Evolutionary conservation across 1,139 yeast species (phyloP).

Genomic region (Lipomyces yarrowii): DNA sequence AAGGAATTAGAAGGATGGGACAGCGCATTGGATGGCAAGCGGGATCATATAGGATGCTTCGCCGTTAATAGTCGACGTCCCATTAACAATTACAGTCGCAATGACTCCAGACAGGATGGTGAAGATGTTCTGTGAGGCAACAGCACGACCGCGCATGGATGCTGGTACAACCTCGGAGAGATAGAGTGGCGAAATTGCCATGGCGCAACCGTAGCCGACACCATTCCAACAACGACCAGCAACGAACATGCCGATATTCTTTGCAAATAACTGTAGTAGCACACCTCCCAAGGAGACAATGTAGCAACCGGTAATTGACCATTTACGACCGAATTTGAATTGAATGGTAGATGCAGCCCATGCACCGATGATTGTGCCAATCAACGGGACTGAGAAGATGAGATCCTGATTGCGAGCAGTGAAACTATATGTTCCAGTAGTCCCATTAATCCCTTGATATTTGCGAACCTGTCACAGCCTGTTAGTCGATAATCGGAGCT

Average conservation of each 20-base stretch:
- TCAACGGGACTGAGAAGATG: constrained; percentile 10
- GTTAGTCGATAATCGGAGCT: background rate
- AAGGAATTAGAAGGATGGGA: constrained; percentile 55
- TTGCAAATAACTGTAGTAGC: constrained; percentile 47
- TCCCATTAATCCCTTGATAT: constrained; percentile 7
- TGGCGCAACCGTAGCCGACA: constrained; percentile 48
- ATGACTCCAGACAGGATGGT: constrained; percentile 47
- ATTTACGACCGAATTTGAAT: constrained; percentile 44
- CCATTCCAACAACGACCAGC: constrained; percentile 47
- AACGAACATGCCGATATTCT: constrained; percentile 41
- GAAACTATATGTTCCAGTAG: constrained; percentile 9
- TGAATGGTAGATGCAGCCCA: constrained; percentile 11
- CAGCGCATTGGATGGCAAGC: constrained; percentile 57
- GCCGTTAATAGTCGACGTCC: constrained; percentile 34
- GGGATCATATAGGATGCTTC: constrained; percentile 47
- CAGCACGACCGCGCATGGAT: constrained; percentile 45
- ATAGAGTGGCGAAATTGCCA: constrained; percentile 46
- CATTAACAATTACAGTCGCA: constrained; percentile 44
- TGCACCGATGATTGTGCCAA: constrained; percentile 13
- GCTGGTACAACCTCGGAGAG: constrained; percentile 49
- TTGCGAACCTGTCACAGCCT: background rate
- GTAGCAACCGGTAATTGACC: constrained; percentile 42
- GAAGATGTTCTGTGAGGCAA: constrained; percentile 45
- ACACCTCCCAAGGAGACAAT: constrained; percentile 41
- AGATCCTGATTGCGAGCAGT: constrained; percentile 18